Percentiles rank a stretch among this genome's conserved stretches.
Conservation (phyloP, 2,329 filamentous ascomycete genomes). For the Leptographium flavum region DNA sequence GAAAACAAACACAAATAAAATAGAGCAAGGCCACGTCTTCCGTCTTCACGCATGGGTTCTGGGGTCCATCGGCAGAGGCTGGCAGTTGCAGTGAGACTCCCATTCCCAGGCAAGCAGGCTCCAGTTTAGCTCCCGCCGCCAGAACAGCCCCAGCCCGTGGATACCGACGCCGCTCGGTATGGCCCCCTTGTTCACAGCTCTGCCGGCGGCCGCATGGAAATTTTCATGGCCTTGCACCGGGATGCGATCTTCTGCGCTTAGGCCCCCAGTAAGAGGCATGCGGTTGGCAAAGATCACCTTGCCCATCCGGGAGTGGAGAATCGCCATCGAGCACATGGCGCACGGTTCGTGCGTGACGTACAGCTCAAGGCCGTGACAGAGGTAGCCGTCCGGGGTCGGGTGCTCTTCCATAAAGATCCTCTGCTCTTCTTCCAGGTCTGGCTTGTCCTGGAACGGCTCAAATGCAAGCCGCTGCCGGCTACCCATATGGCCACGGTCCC, state of each 20-base stretch:
- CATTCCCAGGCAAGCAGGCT: constrained; percentile 72
- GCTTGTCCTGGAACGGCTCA: constrained; percentile 53
- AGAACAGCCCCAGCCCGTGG: constrained; percentile 52
- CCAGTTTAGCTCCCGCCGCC: constrained; percentile 72
- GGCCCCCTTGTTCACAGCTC: background rate
- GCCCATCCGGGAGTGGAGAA: constrained; percentile 85
- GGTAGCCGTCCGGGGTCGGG: constrained; percentile 63
- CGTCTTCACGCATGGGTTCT: constrained; percentile 10
- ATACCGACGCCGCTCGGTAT: constrained; percentile 13
- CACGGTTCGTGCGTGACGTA: constrained; percentile 95
- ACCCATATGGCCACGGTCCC: constrained; percentile 11
- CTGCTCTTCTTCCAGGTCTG: constrained; percentile 53
- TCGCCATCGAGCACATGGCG: constrained; percentile 92
- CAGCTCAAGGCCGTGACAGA: constrained; percentile 85
- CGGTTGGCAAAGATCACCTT: constrained; percentile 67
- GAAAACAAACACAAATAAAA: no score
- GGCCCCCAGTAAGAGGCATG: constrained; percentile 68
- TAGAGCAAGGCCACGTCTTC: no score
- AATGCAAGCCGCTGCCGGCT: constrained; percentile 30
- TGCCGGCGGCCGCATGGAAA: background rate
- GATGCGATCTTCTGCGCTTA: constrained; percentile 61
- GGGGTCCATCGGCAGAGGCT: constrained; percentile 13
- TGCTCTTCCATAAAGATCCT: constrained; percentile 49
- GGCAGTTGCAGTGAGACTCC: constrained; percentile 30
- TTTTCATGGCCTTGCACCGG: background rate